These are phyloP conservation scores for Colletotrichum ledebouriae DNA, from an alignment of 2,329 filamentous ascomycete genomes.

Conservation along the genomic window DNA sequence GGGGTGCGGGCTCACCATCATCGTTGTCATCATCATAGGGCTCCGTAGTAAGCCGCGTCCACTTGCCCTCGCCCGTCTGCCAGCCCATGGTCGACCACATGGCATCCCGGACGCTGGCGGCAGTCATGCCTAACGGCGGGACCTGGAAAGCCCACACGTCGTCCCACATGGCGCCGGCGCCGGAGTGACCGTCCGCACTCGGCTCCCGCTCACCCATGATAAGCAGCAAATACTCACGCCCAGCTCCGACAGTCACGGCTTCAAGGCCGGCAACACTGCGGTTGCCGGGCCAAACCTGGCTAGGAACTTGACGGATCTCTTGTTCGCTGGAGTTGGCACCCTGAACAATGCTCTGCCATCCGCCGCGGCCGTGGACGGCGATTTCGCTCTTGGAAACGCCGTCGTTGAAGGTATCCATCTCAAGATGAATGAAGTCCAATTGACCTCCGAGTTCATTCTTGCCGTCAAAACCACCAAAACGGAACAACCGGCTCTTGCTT, in stretches of 20 bases:
- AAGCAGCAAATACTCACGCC: conserved; percentile 73
- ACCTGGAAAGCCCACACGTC: conserved; percentile 77
- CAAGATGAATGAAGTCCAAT: conserved; percentile 75
- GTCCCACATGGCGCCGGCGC: conserved; percentile 66
- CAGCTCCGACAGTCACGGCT: conserved; percentile 69
- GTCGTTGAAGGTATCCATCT: conserved; percentile 68
- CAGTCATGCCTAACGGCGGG: conserved; percentile 66
- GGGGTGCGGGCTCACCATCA: conserved; percentile 61
- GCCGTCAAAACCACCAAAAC: conserved; percentile 86
- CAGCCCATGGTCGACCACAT: conserved; percentile 65
- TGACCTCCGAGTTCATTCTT: conserved; percentile 76
- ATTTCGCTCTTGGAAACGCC: conserved; percentile 62
- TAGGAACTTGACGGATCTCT: conserved; percentile 52
- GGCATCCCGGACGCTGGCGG: conserved; percentile 69
- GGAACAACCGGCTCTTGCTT: conserved; percentile 74
- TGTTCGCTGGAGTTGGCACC: conserved; percentile 49
- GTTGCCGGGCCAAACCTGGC: conserved; percentile 63
- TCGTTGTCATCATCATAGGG: conserved; percentile 65
- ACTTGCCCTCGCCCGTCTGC: conserved; percentile 70
- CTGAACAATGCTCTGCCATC: conserved; percentile 67
- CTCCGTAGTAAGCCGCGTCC: conserved; percentile 62
- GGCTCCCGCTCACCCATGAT: conserved; percentile 69
- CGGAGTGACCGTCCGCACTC: conserved; percentile 62
- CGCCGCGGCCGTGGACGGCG: conserved; percentile 62
- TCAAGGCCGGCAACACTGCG: conserved; percentile 69